A percentile compares a stretch with the other conserved stretches of the same genome.
phyloP scores from a whole-genome alignment of 192 early-diverging fungal species.

The Entomortierella chlamydospora region DNA sequence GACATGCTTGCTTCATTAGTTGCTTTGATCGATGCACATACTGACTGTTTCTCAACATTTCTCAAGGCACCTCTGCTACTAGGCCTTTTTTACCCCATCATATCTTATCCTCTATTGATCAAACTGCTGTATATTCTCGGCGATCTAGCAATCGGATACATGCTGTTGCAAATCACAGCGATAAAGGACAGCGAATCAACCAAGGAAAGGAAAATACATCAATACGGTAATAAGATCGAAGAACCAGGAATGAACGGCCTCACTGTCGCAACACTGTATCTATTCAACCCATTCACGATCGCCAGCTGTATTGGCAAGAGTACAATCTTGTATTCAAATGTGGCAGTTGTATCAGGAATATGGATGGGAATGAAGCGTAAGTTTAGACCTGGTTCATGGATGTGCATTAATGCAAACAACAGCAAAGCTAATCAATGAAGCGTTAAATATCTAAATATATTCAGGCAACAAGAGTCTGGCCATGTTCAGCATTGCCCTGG shows the following conservation, averaged over 20 bases:
- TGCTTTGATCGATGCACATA: no score
- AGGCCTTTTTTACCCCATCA: conserved; percentile 74
- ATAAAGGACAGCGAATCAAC: conserved; percentile 29
- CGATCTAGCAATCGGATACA: conserved; percentile 75
- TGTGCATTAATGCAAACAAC: background rate
- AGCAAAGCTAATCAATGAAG: background rate
- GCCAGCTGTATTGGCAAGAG: conserved; percentile 79
- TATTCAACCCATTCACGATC: conserved; percentile 90
- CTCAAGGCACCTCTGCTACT: conserved; percentile 78
- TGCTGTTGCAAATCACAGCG: conserved; percentile 67
- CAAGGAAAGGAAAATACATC: conserved; percentile 24
- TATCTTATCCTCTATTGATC: conserved; percentile 62
- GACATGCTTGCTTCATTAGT: background rate
- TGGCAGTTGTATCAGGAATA: conserved; percentile 80
- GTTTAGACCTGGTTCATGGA: background rate
- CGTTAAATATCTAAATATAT: background rate
- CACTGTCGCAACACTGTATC: conserved; percentile 57
- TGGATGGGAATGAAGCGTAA: conserved; percentile 72
- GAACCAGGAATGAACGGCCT: conserved; percentile 33
- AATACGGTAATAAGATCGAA: conserved; percentile 26
- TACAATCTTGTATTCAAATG: conserved; percentile 80
- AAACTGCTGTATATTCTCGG: conserved; percentile 67
- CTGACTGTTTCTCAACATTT: background rate
- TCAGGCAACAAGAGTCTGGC: conserved; percentile 64
- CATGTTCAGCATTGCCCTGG: conserved; percentile 81